These are phyloP conservation scores for Mycena leptocephala DNA, from an alignment of 768 basidiomycete genomes.

Conservation along the genomic window DNA sequence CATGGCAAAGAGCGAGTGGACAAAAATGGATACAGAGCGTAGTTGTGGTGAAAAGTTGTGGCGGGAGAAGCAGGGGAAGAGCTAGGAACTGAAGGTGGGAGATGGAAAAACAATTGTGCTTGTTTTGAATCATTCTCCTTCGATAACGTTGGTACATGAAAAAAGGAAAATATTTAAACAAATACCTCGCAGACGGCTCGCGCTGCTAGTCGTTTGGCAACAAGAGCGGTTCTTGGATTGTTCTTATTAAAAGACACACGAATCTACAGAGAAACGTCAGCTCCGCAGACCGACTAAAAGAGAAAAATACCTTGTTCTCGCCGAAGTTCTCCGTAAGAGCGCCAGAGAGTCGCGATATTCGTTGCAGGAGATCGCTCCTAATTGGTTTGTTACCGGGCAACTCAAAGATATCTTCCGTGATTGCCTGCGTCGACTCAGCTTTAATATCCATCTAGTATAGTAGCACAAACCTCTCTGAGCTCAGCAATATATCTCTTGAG, in stretches of 20 bases:
- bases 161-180: neutral
- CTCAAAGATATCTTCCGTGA: conserved; percentile 53
- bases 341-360: conserved; percentile 78
- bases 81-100: conserved; percentile 46
- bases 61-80: conserved; percentile 42
- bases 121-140: conserved; percentile 31
- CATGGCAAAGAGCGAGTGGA: conserved; percentile 66
- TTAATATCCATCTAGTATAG: neutral
- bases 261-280: conserved; percentile 56
- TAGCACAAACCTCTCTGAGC: conserved; percentile 64
- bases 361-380: conserved; percentile 65
- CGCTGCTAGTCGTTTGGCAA: conserved; percentile 69
- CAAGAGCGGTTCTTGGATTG: conserved; percentile 52
- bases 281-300: neutral
- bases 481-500: conserved; percentile 62
- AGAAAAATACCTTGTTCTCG: conserved; percentile 60
- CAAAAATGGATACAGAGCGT: conserved; percentile 81
- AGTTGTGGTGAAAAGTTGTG: conserved; percentile 54
- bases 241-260: conserved; percentile 66
- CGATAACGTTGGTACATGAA: conserved; percentile 3
- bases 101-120: conserved; percentile 42
- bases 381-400: conserved; percentile 65
- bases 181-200: conserved; percentile 71
- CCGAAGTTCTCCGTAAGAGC: conserved; percentile 74
- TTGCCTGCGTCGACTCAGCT: conserved; percentile 50